Evolutionary conservation across 2,329 filamentous ascomycete genomes (phyloP), one percentile per base, ranked within the genome.

Genomic region (Nannizziopsis barbatae): DNA sequence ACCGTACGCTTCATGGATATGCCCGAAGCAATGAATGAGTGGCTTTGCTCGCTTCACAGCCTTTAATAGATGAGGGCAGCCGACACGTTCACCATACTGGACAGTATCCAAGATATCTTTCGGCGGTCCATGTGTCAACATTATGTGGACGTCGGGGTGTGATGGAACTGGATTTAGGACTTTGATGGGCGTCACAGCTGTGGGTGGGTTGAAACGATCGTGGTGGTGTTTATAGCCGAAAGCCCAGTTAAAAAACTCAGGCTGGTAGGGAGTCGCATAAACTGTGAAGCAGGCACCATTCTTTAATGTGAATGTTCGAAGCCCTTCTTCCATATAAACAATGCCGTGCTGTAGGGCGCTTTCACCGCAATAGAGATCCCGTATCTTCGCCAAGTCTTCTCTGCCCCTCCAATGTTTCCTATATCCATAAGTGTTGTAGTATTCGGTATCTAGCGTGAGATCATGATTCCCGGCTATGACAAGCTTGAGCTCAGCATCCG

Each of bases 381-480:
- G 64, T 8, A 71, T 69, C 18, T 53, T 54, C 18, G 53, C 53
- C 39, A 64, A 56, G 42, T 51, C 58, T 43, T 50, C 50, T n/a
- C 35, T 14, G 31, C 45, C 38, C 5, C n/a, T 17, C 62, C 63
- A 62, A 15, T 52, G 46, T 45, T 43, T 43, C 9, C 15, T 20
- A 20, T 52, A 39, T 57, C 61, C 62, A n/a, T 56, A 51, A 3
- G 44, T 40, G 2, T 56, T 55, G 55, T 74, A 76, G 57, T 72
- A 76, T 0, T 62, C 60, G 35, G 67, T 55, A 47, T 75, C 68
- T 35, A 69, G 52, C 2, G 64, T 69, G 41, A 69, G 65, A 54
- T 79, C 75, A 54, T 79, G 75, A 50, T 77, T 78, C 1, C 76
- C 75, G 1, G 75, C 67, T 49, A 79, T 77, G 38, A 71, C 67